These are phyloP conservation scores for Annulohypoxylon bovei DNA, from an alignment of 495 filamentous ascomycete species.

Conservation along the genomic window DNA sequence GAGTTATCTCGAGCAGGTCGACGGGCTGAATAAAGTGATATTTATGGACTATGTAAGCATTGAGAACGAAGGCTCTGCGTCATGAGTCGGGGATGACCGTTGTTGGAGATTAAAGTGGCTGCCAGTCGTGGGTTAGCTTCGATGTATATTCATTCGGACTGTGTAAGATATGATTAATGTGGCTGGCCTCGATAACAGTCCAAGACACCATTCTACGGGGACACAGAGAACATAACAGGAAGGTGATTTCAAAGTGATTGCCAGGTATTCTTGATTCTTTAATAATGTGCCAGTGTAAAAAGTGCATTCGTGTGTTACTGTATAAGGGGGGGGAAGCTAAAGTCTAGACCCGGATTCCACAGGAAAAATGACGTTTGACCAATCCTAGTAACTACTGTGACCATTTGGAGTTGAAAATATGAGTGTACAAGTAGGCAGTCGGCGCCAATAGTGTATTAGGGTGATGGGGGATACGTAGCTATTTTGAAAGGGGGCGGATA, in stretches of 20 bases:
- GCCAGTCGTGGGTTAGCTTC: constrained; percentile 10
- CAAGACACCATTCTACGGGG: constrained; percentile 10
- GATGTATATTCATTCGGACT: constrained; percentile 11
- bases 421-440: neutral
- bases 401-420: neutral
- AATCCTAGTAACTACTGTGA: neutral
- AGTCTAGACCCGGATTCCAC: neutral
- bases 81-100: constrained; percentile 3
- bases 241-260: constrained; percentile 7
- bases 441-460: neutral
- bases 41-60: neutral
- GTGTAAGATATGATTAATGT: constrained; percentile 19
- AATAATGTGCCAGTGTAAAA: neutral
- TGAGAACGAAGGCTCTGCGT: neutral
- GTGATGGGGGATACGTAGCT: neutral
- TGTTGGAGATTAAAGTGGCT: constrained; percentile 12
- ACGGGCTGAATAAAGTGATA: neutral
- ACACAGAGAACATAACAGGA: constrained; percentile 15
- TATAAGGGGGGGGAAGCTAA: neutral
- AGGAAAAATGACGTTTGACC: neutral
- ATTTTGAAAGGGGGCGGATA: constrained; percentile 1
- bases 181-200: constrained; percentile 19
- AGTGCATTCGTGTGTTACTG: neutral
- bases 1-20: constrained; percentile 2
- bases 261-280: neutral